These are phyloP conservation scores for Kwoniella europaea DNA, from an alignment of 768 basidiomycete genomes.

Conservation along the genomic window DNA sequence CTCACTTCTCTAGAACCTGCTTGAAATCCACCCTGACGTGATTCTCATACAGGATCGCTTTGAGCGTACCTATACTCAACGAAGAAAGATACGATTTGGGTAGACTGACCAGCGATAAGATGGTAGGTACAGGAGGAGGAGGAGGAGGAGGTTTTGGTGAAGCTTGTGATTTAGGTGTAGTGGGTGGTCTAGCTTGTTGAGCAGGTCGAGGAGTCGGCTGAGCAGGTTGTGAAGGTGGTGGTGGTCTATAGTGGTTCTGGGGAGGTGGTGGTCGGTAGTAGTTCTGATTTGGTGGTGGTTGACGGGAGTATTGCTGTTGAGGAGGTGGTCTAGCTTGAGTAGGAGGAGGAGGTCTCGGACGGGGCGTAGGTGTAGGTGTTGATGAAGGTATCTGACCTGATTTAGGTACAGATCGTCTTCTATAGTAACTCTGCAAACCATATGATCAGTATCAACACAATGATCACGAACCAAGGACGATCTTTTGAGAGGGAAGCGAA, in stretches of 20 bases:
- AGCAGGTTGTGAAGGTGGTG: conserved; percentile 20
- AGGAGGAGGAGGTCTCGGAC: conserved; percentile 11
- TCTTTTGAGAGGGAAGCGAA: no score
- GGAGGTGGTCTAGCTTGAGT: conserved; percentile 25
- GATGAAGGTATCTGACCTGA: conserved; percentile 30
- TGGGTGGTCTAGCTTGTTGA: conserved; percentile 24
- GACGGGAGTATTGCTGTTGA: conserved; percentile 17
- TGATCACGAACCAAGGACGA: no score
- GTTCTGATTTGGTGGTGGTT: conserved; percentile 35
- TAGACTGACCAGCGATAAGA: conserved; percentile 73
- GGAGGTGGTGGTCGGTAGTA: conserved; percentile 33
- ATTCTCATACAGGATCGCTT: conserved; percentile 77
- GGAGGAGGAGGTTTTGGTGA: conserved; percentile 59
- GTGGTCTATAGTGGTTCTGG: conserved; percentile 28
- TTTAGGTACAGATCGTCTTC: conserved; percentile 54
- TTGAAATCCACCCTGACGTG: conserved; percentile 67
- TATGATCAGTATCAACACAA: no score
- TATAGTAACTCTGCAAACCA: conserved; percentile 47
- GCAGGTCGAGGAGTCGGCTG: conserved; percentile 33
- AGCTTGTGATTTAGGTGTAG: conserved; percentile 42
- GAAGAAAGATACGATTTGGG: conserved; percentile 64
- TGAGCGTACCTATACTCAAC: conserved; percentile 74
- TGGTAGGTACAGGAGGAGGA: conserved; percentile 64
- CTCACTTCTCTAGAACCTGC: conserved; percentile 75
- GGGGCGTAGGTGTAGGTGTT: conserved; percentile 10